phyloP scores from a whole-genome alignment of 2,329 filamentous ascomycete species.

The Cordyceps javanica region DNA sequence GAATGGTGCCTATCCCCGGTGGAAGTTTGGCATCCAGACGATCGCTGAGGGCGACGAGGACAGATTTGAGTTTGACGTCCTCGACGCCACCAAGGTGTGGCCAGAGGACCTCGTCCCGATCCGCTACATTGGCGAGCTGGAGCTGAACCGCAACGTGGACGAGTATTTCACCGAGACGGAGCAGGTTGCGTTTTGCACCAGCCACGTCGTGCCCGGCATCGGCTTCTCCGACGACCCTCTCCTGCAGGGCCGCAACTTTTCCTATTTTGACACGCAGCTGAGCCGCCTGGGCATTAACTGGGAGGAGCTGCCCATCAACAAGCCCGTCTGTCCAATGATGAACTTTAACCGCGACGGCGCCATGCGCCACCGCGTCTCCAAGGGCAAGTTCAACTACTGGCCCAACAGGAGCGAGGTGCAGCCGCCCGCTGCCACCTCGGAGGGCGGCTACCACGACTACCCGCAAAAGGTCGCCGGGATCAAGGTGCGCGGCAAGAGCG shows the following conservation, averaged over 20 bases:
- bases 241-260: conserved; percentile 65
- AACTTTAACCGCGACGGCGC: conserved; percentile 72
- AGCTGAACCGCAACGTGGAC: conserved; percentile 73
- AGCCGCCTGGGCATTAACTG: conserved; percentile 67
- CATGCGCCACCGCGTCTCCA: conserved; percentile 65
- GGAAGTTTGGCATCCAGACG: conserved; percentile 78
- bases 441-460: conserved; percentile 66
- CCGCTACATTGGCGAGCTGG: conserved; percentile 70
- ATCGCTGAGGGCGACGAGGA: conserved; percentile 66
- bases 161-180: conserved; percentile 80
- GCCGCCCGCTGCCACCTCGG: conserved; percentile 54
- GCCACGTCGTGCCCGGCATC: conserved; percentile 72
- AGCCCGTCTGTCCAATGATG: conserved; percentile 67
- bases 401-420: conserved; percentile 57
- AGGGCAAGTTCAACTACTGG: conserved; percentile 59
- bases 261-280: conserved; percentile 62
- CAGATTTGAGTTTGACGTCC: conserved; percentile 77
- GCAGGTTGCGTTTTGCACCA: conserved; percentile 77
- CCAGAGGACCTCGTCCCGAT: conserved; percentile 71
- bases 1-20: conserved; percentile 63
- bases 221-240: conserved; percentile 73
- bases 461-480: conserved; percentile 58
- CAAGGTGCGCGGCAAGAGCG: conserved; percentile 61
- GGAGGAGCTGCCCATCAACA: conserved; percentile 72
- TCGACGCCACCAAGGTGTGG: conserved; percentile 83